Conservation (phyloP, 306 rosid species). For the Delonix regia region DNA sequence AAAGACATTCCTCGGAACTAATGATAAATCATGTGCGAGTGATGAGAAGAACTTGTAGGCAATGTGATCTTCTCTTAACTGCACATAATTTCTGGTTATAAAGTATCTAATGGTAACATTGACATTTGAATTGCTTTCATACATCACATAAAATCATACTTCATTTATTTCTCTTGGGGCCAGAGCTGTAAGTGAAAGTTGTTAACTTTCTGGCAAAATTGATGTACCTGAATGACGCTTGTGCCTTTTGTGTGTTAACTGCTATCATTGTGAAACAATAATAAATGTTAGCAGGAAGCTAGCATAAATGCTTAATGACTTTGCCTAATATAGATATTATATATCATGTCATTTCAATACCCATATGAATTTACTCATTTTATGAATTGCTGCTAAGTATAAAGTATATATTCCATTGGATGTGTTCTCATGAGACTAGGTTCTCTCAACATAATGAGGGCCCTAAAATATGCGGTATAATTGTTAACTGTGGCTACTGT, state of each 20-base stretch:
- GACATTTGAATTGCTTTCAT: background rate
- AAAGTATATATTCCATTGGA: constrained; percentile 8
- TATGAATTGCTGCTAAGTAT: constrained; percentile 14
- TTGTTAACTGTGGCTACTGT: constrained; percentile 33
- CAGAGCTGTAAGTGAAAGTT: background rate
- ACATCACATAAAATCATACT: background rate
- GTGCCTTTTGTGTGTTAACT: background rate
- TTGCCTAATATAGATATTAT: background rate
- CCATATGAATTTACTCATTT: background rate
- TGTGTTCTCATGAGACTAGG: constrained; percentile 18
- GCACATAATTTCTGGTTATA: background rate
- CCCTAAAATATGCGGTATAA: constrained; percentile 23
- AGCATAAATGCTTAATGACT: background rate
- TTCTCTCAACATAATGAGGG: constrained; percentile 12
- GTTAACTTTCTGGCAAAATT: background rate
- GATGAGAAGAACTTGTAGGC: background rate
- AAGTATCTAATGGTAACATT: background rate
- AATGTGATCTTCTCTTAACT: background rate
- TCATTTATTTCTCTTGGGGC: background rate
- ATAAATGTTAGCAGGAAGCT: background rate
- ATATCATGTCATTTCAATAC: background rate
- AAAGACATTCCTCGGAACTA: background rate
- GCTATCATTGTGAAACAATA: background rate
- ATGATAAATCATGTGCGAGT: background rate
- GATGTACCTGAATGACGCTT: background rate